A percentile compares a stretch with the other conserved stretches of the same genome.
These are phyloP conservation scores for Mycena latifolia DNA, from an alignment of 768 basidiomycete genomes.

Conservation along the genomic window DNA sequence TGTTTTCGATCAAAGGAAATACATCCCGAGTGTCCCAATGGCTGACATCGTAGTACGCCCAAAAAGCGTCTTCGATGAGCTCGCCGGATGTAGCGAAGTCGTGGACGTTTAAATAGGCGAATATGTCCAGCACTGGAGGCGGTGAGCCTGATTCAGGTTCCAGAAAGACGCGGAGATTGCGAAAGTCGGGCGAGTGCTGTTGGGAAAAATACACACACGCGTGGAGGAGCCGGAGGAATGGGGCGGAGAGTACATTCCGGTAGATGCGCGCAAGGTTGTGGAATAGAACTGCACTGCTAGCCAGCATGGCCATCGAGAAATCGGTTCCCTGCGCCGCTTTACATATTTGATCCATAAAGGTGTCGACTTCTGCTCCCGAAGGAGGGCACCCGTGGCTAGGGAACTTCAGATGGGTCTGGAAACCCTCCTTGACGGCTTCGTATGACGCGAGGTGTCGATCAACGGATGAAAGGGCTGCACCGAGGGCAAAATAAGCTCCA, in stretches of 20 bases:
- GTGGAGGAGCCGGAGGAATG: slow-evolving; percentile 10
- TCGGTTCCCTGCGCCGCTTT: background rate
- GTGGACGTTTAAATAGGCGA: background rate
- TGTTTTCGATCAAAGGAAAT: background rate
- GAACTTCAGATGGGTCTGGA: background rate
- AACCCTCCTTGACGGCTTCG: background rate
- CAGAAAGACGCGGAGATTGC: slow-evolving; percentile 3
- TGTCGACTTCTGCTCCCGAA: background rate
- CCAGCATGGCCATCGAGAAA: background rate
- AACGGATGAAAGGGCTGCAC: background rate
- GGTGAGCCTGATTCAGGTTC: background rate
- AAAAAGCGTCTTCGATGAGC: background rate
- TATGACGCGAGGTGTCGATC: background rate
- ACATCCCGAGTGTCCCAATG: background rate
- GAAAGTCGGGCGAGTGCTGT: background rate
- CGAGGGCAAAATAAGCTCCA: background rate
- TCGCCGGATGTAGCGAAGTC: background rate
- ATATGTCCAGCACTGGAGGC: background rate
- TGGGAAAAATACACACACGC: background rate
- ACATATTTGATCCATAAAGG: slow-evolving; percentile 10
- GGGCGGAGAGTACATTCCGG: background rate
- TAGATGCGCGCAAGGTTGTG: background rate
- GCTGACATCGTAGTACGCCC: background rate
- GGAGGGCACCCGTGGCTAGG: background rate
- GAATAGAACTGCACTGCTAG: background rate